Evolutionary conservation across 768 basidiomycete species (phyloP).

Genomic region (Trametopsis cervina): DNA sequence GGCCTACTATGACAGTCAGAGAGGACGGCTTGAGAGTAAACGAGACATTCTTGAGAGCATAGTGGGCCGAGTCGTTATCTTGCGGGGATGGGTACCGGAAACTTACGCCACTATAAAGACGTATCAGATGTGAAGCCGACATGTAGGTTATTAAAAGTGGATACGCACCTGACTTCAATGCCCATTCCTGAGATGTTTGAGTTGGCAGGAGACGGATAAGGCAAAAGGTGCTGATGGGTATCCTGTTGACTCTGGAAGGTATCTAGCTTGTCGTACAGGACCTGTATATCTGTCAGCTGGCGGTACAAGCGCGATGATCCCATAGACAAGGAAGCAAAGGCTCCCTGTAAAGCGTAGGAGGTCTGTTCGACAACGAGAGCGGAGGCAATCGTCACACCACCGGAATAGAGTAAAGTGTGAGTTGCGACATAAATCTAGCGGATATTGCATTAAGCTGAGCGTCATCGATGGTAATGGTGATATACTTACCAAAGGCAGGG

Average conservation of each 20-base stretch:
- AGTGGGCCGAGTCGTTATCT: constrained; percentile 22
- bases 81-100: constrained; percentile 47
- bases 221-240: background rate
- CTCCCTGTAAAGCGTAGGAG: background rate
- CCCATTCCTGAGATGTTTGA: background rate
- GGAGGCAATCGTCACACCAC: background rate
- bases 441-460: too few species aligned
- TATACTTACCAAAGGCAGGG: background rate
- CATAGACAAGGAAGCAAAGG: background rate
- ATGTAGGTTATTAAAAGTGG: background rate
- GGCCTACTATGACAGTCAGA: constrained; percentile 50
- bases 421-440: background rate
- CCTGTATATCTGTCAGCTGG: background rate
- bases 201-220: background rate
- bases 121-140: background rate
- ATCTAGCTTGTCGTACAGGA: background rate
- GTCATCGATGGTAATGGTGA: background rate
- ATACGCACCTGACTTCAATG: constrained; percentile 2
- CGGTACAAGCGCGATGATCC: background rate
- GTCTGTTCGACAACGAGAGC: background rate
- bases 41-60: constrained; percentile 31
- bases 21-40: constrained; percentile 36
- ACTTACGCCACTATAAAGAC: constrained; percentile 34
- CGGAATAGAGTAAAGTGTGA: background rate
- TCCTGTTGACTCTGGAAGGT: background rate